Evolutionary conservation across 371 early-diverging fungal species (phyloP).

Genomic region (Rhizopus microsporus): DNA sequence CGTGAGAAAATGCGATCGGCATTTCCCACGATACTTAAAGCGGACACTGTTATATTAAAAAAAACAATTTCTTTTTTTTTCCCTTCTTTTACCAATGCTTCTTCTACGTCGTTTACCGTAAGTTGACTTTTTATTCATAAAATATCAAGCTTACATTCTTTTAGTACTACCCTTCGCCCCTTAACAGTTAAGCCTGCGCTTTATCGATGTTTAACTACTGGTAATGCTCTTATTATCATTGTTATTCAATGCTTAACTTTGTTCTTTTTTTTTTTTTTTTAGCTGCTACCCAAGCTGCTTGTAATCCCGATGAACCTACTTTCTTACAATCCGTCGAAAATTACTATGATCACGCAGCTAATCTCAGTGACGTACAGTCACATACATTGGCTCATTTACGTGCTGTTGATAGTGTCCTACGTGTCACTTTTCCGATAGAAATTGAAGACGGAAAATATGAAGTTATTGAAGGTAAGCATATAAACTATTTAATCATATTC

Average conservation of each 20-base stretch:
- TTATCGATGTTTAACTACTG: conserved; percentile 28
- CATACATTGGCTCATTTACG: conserved; percentile 80
- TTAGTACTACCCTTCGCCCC: conserved; percentile 14
- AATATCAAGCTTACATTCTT: background rate
- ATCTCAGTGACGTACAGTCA: conserved; percentile 62
- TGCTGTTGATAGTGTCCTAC: conserved; percentile 76
- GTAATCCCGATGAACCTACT: conserved; percentile 70
- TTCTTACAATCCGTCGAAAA: conserved; percentile 83
- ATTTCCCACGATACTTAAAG: no score
- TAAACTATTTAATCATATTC: background rate
- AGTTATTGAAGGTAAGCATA: conserved; percentile 64
- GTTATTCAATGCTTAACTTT: background rate
- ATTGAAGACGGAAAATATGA: conserved; percentile 70
- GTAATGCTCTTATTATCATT: conserved; percentile 17
- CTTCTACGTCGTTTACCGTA: conserved; percentile 23
- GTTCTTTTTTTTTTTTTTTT: background rate
- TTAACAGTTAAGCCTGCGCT: conserved; percentile 20
- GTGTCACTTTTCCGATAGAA: conserved; percentile 88
- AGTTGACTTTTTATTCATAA: conserved; percentile 1
- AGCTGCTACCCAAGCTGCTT: conserved; percentile 67
- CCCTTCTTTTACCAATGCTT: conserved; percentile 12
- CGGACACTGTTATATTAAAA: background rate
- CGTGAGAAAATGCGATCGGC: conserved; percentile 20
- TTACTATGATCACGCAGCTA: conserved; percentile 79
- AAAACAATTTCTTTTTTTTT: background rate